phyloP scores from a whole-genome alignment of 768 basidiomycete genomes.

The Kwoniella sp. region DNA sequence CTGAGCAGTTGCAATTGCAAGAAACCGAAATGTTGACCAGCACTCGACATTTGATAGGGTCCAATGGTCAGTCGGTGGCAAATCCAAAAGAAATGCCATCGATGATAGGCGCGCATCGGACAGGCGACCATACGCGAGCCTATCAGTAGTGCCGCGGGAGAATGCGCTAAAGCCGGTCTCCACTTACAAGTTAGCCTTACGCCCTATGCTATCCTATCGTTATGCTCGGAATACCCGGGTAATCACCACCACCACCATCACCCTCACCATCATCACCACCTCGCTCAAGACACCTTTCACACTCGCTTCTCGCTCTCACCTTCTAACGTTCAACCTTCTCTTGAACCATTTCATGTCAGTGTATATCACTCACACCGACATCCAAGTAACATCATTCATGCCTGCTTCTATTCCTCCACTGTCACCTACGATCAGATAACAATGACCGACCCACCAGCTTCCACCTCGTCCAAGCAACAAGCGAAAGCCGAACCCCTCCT shows the following conservation, averaged over 20 bases:
- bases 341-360: background rate
- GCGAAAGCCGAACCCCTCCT: constrained; percentile 11
- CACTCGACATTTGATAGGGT: constrained; percentile 2
- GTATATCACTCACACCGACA: background rate
- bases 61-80: background rate
- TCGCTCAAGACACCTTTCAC: too few relatives aligned
- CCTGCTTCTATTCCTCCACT: background rate
- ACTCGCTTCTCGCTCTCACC: too few relatives aligned
- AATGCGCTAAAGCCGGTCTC: constrained; percentile 1
- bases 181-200: too few relatives aligned
- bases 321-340: background rate
- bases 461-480: background rate
- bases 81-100: background rate
- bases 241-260: background rate
- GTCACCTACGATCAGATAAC: background rate
- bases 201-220: too few relatives aligned
- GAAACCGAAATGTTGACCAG: background rate
- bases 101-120: background rate
- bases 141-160: background rate
- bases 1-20: background rate
- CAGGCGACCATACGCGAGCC: too few relatives aligned
- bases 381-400: too few relatives aligned
- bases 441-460: constrained; percentile 10
- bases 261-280: background rate
- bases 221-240: background rate